Base-by-base conservation (phyloP, 805 yeast genomes). In the Lipomyces sp. region DNA sequence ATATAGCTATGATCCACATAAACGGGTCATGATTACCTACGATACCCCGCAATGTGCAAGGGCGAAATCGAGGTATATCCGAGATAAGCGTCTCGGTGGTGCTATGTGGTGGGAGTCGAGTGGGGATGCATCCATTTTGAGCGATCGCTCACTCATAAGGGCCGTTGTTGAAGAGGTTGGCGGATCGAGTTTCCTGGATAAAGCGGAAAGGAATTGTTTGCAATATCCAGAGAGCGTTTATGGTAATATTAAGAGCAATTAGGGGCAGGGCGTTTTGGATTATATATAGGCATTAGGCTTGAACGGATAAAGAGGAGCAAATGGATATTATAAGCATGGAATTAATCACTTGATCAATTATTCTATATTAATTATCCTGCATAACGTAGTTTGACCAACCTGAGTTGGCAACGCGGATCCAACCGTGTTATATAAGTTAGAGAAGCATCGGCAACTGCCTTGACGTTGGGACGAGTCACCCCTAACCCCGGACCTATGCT, bases 61-160 rank as follows among this genome's bases (percentile, higher is more conserved):
- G 10, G 72, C 71, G 18, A 94, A 94, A 75, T 91, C 91, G 0
- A 72, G 79, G 42, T 91, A 85, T 72, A 85, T 88, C 8, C 72
- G 70, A 50, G 71, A 77, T 32, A 75, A 79, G 3, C 73, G 79
- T 0, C 77, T 92, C 10, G 96, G 88, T 0, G 98, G 98, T 0
- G 96, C 90, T 0, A 87, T 94, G 85, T 93, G 90, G 88, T 93
- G 98, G 98, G 97, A 93, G 73, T 88, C 97, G 0, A 83, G 87
- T 64, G 97, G 50, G 30, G 59, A 57, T 24, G 63, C 32, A n/a
- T 96, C 7, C 94, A 91, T 75, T 93, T 88, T 57, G 97, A 92
- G 76, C 89, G 94, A 90, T 92, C 89, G 66, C 81, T 94, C 70
- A 98, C 95, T 78, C 98, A 98, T 61, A 92, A 95, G 73, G 98